Evolutionary conservation across 2,329 filamentous ascomycete species (phyloP), one percentile per base, ranked within the genome.

Genomic region (Ambrosiella beaveri): DNA sequence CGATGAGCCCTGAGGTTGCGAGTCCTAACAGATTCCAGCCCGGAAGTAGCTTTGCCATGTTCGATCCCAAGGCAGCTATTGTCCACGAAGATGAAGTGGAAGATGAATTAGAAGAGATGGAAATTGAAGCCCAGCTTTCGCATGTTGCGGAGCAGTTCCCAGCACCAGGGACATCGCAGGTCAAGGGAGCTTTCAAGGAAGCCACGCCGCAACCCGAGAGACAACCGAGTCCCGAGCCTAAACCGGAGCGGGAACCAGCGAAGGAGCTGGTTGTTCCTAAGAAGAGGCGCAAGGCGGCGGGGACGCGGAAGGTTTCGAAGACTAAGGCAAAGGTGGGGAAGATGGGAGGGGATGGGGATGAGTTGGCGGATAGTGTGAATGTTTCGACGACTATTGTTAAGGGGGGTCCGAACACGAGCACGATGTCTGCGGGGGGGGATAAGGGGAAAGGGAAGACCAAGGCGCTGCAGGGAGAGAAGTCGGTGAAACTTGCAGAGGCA

Each of bases 241-340:
- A 62, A 49, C 38, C 56, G 7, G 64, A 69, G n/a, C 11, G 8
- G 9, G 44, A 47, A 2, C 40, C 40, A n/a, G 44, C 15, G 11
- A 15, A 35, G 47, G 47, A 51, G 47, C 63, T 76, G 0, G 67
- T 70, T 3, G 69, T 75, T 9, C 71, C 75, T 3, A 80, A 80
- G 67, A 80, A 78, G 65, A 75, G 74, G 35, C 74, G 75, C 54
- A 80, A 80, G 63, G 65, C 74, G 6, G 65, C 65, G 2, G 73
- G 68, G n/a, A 68, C 71, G 2, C 73, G 73, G 50, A 81, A 80
- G 62, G 71, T 63, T 0, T 77, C 77, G 0, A 79, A 78, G 62
- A 71, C 71, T 8, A 75, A 75, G 55, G 73, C 70, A 64, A 77
- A 75, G 63, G 59, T 67, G 7, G 15, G 27, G 38, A 55, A 13